Evolutionary conservation across 371 early-diverging fungal species (phyloP).

Genomic region (Haplosporangium sp.): DNA sequence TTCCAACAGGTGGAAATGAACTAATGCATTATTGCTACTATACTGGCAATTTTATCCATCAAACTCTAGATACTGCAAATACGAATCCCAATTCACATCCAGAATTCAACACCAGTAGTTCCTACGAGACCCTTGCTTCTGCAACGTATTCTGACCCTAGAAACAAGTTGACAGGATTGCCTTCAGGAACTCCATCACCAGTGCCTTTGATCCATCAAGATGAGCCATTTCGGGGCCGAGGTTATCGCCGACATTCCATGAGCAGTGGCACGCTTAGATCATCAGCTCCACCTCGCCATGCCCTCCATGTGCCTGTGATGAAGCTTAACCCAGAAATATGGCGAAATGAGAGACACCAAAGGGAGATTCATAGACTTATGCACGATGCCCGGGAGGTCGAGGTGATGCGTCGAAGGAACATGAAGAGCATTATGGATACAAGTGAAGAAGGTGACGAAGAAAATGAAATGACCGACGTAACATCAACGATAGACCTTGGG

Average conservation of each 20-base stretch:
- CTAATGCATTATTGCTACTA: neutral
- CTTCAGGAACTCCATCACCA: neutral
- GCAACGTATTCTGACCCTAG: too few species aligned
- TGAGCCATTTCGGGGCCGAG: neutral
- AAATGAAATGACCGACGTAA: slow-evolving; percentile 24
- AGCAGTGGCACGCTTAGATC: neutral
- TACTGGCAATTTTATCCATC: neutral
- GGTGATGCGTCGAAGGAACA: slow-evolving; percentile 25
- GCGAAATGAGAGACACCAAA: slow-evolving; percentile 33
- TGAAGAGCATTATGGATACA: slow-evolving; percentile 33
- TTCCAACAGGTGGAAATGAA: neutral
- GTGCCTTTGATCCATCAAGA: neutral
- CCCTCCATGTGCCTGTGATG: slow-evolving; percentile 46
- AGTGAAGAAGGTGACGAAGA: slow-evolving; percentile 17
- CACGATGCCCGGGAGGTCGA: slow-evolving; percentile 22
- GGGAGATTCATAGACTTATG: slow-evolving; percentile 35
- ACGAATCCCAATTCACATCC: too few species aligned
- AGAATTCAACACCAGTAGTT: too few species aligned
- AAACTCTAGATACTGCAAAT: too few species aligned
- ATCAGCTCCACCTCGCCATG: slow-evolving; percentile 25
- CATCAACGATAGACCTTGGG: slow-evolving; percentile 27
- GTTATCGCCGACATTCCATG: slow-evolving; percentile 8
- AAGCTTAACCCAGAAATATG: slow-evolving; percentile 39
- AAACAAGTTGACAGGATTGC: too few species aligned
- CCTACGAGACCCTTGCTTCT: too few species aligned